Percentiles rank a stretch among this genome's conserved stretches.
Evolutionary conservation across 2,329 filamentous ascomycete genomes (phyloP).

Genomic region (Pleurostoma richardsiae): DNA sequence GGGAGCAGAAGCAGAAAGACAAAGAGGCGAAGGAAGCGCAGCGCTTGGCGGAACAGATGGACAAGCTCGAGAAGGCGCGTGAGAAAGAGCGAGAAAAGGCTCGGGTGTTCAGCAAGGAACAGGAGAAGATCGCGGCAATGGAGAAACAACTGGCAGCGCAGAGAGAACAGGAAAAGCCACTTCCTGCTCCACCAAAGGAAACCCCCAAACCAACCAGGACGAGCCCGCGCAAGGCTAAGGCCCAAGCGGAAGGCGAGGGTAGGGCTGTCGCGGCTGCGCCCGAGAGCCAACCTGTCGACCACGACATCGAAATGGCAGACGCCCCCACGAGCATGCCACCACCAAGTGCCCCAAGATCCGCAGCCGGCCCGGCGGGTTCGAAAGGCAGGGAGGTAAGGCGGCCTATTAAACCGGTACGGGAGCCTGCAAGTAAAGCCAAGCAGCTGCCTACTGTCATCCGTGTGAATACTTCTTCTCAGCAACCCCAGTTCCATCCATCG

Average conservation of each 20-base stretch:
- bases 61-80: constrained; percentile 61
- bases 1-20: constrained; percentile 59
- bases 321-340: constrained; percentile 52
- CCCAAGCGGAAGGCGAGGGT: constrained; percentile 18
- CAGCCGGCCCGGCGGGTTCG: constrained; percentile 38
- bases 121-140: constrained; percentile 47
- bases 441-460: constrained; percentile 68
- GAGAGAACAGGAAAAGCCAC: constrained; percentile 43
- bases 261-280: constrained; percentile 23
- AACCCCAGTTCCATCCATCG: constrained; percentile 54
- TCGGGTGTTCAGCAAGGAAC: constrained; percentile 50
- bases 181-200: constrained; percentile 28
- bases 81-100: constrained; percentile 69
- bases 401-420: constrained; percentile 58
- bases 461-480: constrained; percentile 62
- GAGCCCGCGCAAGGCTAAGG: constrained; percentile 47
- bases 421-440: constrained; percentile 52
- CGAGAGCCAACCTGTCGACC: constrained; percentile 27
- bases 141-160: constrained; percentile 48
- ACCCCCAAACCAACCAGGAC: constrained; percentile 37
- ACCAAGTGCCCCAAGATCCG: constrained; percentile 50
- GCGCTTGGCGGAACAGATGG: constrained; percentile 53
- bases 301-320: constrained; percentile 53
- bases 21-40: constrained; percentile 56
- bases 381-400: constrained; percentile 52